Base-by-base conservation (phyloP, 2,329 filamentous ascomycete species). In the Calonectria pauciramosa region DNA sequence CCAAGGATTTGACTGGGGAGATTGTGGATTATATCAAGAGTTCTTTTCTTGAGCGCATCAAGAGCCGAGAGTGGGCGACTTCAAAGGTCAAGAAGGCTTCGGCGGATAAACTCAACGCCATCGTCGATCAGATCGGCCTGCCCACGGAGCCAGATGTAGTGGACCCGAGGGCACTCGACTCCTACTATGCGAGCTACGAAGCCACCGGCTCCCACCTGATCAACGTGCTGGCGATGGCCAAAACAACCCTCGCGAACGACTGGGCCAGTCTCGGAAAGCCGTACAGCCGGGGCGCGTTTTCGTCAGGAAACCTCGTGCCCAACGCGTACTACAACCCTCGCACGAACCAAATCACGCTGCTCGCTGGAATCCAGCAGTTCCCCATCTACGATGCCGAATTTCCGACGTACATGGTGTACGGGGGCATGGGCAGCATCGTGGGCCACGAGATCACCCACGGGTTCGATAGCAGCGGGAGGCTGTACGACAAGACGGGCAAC, bases 11-110 rank as follows among this genome's bases (percentile, higher is more conserved):
- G 59, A 93, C 93, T 20, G 91, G 94, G 72, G 89, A 91, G 69
- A 92, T 96, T 77, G 90, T 95, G n/a, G 89, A 90, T 13, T 92
- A 94, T 76, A 93, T 95, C 81, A 94, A 94, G 82, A 87, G 89
- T 20, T 89, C 91, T 26, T 95, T 95, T 78, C 89, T 90, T 4
- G 81, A 90, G 71, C 93, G 90, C 73, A 85, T 94, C 59, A 86
- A 89, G 44, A 83, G 86, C 3, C 90, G 91, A 0, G 84, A 88
- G 20, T 95, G 93, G 93, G 93, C 94, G 89, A 91, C 92, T 54
- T 85, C 90, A 2, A 87, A 90, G 56, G 91, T 93, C 26, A 89
- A 90, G 56, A 86, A 90, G 68, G 86, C 91, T 9, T 92, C 92
- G 2, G 90, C 91, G 54, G 86, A 92, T 69, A 94, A 94, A 81